Evolutionary conservation across 345 rosid species (phyloP).

Genomic region (Lumnitzera racemosa): DNA sequence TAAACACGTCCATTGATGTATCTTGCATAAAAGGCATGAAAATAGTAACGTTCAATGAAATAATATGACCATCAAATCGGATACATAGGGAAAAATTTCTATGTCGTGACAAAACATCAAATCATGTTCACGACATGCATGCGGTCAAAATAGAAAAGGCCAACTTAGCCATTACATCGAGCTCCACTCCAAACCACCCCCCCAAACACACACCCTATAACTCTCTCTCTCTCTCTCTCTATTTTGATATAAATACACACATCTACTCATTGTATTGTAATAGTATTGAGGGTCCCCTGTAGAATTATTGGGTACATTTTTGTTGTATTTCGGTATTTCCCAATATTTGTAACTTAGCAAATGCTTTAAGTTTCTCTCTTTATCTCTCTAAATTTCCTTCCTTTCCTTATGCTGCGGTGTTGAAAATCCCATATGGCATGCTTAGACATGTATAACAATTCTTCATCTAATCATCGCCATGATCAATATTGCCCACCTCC

Average conservation of each 20-base stretch:
- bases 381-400: background rate
- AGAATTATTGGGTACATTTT: conserved; percentile 3
- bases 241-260: conserved; percentile 4
- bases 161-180: background rate
- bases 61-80: no score
- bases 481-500: conserved; percentile 11
- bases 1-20: no score
- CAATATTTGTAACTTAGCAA: background rate
- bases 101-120: conserved; percentile 49
- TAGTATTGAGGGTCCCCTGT: conserved; percentile 6
- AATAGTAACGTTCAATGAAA: no score
- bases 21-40: no score
- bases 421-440: conserved; percentile 6
- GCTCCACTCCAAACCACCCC: conserved; percentile 2
- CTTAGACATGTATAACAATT: conserved; percentile 4
- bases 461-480: background rate
- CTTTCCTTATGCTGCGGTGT: background rate
- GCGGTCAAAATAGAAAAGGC: conserved; percentile 18
- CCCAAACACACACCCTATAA: background rate
- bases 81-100: background rate
- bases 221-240: no score
- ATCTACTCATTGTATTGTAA: conserved; percentile 7
- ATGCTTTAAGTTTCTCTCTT: background rate
- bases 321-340: background rate
- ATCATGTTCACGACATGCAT: conserved; percentile 38